Conservation (phyloP, 2,329 filamentous ascomycete species). For the Hypomyces perniciosus region DNA sequence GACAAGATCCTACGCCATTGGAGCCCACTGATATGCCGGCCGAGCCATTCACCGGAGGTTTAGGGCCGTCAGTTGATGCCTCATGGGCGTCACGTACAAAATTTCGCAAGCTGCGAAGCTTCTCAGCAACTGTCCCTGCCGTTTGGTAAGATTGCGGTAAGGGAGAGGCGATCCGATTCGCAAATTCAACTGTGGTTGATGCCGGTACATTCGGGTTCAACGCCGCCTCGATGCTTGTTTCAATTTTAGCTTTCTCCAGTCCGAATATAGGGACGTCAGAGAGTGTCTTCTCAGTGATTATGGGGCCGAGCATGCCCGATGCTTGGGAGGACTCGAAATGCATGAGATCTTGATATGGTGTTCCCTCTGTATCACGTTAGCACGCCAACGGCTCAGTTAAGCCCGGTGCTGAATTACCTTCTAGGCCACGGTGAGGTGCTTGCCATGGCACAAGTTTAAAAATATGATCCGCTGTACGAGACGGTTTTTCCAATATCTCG, state of each 20-base stretch:
- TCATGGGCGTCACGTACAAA: conserved; percentile 28
- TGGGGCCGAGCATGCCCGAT: conserved; percentile 46
- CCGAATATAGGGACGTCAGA: conserved; percentile 54
- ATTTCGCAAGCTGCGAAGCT: conserved; percentile 41
- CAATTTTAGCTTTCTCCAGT: conserved; percentile 39
- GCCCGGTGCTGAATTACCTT: conserved; percentile 34
- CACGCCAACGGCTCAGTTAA: not conserved
- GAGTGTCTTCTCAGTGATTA: conserved; percentile 48
- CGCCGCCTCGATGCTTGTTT: conserved; percentile 35
- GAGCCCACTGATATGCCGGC: conserved; percentile 33
- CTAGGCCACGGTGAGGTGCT: conserved; percentile 50
- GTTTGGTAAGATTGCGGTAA: conserved; percentile 38
- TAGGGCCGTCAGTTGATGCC: conserved; percentile 18
- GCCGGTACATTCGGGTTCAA: conserved; percentile 31
- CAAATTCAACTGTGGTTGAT: conserved; percentile 30
- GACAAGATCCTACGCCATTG: conserved; percentile 41
- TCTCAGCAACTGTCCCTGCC: conserved; percentile 41
- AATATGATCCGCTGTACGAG: conserved; percentile 50
- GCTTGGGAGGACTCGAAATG: conserved; percentile 51
- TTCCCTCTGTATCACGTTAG: conserved; percentile 33
- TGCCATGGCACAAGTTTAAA: conserved; percentile 58
- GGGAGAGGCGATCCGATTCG: conserved; percentile 28
- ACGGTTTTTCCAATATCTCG: conserved; percentile 57
- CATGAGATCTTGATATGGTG: conserved; percentile 50
- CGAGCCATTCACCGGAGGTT: conserved; percentile 22